Conservation (phyloP, 768 basidiomycete species). For the Floccularia luteovirens region DNA sequence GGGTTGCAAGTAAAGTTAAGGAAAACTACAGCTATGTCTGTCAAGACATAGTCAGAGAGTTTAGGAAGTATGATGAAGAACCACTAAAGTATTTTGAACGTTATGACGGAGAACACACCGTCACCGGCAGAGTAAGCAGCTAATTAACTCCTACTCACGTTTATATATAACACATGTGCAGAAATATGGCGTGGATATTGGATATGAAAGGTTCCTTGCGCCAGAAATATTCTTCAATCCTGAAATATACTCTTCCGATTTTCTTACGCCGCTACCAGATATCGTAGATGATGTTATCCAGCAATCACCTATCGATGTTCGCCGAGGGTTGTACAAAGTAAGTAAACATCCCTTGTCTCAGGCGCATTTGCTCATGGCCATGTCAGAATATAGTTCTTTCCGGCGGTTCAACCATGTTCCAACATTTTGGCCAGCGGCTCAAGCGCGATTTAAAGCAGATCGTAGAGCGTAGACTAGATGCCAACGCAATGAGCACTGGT, state of each 20-base stretch:
- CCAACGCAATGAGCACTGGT: slow-evolving; percentile 67
- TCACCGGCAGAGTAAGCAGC: slow-evolving; percentile 74
- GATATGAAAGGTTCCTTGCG: slow-evolving; percentile 98
- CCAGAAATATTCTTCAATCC: slow-evolving; percentile 99
- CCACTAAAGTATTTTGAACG: slow-evolving; percentile 93
- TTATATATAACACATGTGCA: slow-evolving; percentile 17
- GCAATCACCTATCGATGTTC: slow-evolving; percentile 92
- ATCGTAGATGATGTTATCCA: slow-evolving; percentile 97
- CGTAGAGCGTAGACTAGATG: slow-evolving; percentile 85
- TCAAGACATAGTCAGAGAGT: slow-evolving; percentile 98
- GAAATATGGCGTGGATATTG: slow-evolving; percentile 94
- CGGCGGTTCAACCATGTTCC: slow-evolving; percentile 99
- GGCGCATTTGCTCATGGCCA: not conserved
- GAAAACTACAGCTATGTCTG: slow-evolving; percentile 98
- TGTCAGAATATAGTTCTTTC: slow-evolving; percentile 93
- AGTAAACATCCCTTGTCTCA: slow-evolving; percentile 3
- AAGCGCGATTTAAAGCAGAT: slow-evolving; percentile 93
- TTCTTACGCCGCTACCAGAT: slow-evolving; percentile 91
- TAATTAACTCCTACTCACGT: not conserved
- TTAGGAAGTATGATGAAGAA: slow-evolving; percentile 95
- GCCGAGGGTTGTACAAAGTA: slow-evolving; percentile 94
- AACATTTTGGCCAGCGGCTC: slow-evolving; percentile 94
- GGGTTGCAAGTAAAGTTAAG: slow-evolving; percentile 90
- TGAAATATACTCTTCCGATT: slow-evolving; percentile 96
- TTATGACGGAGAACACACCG: slow-evolving; percentile 89